These are phyloP conservation scores for Pseudocercospora macadamiae DNA, from an alignment of 2,329 filamentous ascomycete genomes.

Conservation along the genomic window DNA sequence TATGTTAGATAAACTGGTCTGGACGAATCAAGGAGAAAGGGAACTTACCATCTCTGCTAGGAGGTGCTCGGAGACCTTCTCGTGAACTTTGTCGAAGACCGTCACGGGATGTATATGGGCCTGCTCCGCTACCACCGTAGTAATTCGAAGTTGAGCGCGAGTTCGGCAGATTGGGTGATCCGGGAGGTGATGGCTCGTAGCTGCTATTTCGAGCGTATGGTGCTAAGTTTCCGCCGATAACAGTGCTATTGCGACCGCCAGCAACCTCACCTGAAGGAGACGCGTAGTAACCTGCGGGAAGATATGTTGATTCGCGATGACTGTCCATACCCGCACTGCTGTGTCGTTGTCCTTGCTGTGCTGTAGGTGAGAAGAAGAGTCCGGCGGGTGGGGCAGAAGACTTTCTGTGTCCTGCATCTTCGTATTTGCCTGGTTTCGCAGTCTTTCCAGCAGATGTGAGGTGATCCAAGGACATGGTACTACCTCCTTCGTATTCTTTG, in stretches of 20 bases:
- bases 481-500: slow-evolving; percentile 52
- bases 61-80: slow-evolving; percentile 12
- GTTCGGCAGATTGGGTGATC: slow-evolving; percentile 27
- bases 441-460: slow-evolving; percentile 45
- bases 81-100: slow-evolving; percentile 15
- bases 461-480: slow-evolving; percentile 61
- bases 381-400: slow-evolving; percentile 65
- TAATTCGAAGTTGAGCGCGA: slow-evolving; percentile 24
- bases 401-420: slow-evolving; percentile 33
- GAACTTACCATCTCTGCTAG: slow-evolving; percentile 16
- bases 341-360: slow-evolving; percentile 56
- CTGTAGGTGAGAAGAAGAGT: slow-evolving; percentile 95
- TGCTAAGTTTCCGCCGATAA: slow-evolving; percentile 45
- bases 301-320: slow-evolving; percentile 74
- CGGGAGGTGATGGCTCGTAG: slow-evolving; percentile 31
- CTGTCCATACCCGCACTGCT: slow-evolving; percentile 32
- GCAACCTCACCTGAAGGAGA: slow-evolving; percentile 57
- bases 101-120: slow-evolving; percentile 20
- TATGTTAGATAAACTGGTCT: neutral
- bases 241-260: slow-evolving; percentile 45
- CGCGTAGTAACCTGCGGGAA: slow-evolving; percentile 91
- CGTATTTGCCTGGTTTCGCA: slow-evolving; percentile 36
- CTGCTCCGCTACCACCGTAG: slow-evolving; percentile 16
- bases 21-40: neutral
- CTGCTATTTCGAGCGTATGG: slow-evolving; percentile 35